Evolutionary conservation across 78 protist species (phyloP).

Genomic region (Protostelium mycophagum): DNA sequence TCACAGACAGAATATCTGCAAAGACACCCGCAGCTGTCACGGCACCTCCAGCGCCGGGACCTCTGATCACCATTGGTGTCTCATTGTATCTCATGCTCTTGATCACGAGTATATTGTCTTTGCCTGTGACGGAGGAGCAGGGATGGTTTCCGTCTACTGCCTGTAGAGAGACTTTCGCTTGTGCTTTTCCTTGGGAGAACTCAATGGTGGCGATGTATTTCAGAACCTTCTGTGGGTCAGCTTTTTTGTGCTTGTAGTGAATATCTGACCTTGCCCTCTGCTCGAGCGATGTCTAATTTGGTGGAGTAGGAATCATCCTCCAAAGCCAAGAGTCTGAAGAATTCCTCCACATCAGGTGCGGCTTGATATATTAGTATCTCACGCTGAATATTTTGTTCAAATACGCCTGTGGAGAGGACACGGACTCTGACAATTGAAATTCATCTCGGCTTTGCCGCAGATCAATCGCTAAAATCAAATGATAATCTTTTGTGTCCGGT

Average conservation of each 20-base stretch:
- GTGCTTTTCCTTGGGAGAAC: background rate
- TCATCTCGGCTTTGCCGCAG: too few species aligned
- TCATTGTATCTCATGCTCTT: slow-evolving; percentile 33
- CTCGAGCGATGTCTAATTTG: background rate
- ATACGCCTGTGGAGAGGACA: too few species aligned
- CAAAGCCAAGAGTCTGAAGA: background rate
- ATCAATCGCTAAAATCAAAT: too few species aligned
- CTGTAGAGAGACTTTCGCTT: slow-evolving; percentile 11
- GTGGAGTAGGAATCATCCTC: background rate
- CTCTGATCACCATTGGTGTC: slow-evolving; percentile 62
- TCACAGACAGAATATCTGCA: slow-evolving; percentile 28
- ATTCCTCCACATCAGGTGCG: background rate
- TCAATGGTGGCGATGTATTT: slow-evolving; percentile 23
- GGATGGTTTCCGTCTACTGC: slow-evolving; percentile 18
- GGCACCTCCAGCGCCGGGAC: slow-evolving; percentile 76
- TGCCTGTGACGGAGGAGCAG: slow-evolving; percentile 26
- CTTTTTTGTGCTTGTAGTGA: background rate
- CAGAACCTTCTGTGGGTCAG: background rate
- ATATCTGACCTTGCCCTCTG: background rate
- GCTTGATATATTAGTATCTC: too few species aligned
- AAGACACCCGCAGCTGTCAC: slow-evolving; percentile 71
- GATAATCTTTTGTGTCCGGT: too few species aligned
- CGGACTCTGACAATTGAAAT: too few species aligned
- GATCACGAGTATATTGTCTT: slow-evolving; percentile 56
- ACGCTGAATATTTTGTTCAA: too few species aligned